These are phyloP conservation scores for Phytophthora sp. DNA, from an alignment of 352 stramenopile genomes.

Conservation along the genomic window DNA sequence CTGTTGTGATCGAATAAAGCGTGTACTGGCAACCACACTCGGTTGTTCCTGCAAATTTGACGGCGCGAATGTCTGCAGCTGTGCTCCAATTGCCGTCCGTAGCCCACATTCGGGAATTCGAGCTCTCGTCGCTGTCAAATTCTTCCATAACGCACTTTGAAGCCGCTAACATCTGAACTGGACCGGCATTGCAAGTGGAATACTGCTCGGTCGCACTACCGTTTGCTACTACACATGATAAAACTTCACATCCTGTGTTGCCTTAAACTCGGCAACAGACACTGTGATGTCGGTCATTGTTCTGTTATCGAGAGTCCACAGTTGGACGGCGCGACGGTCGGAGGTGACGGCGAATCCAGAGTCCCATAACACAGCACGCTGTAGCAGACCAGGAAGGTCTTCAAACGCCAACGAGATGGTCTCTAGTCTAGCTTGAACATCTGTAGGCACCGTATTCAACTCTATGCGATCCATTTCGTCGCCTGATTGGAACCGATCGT, in stretches of 20 bases:
- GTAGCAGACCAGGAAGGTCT: constrained; percentile 33
- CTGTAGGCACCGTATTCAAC: constrained; percentile 8
- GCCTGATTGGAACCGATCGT: constrained; percentile 25
- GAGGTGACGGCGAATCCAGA: constrained; percentile 32
- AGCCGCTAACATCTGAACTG: constrained; percentile 22
- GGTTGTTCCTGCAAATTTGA: constrained; percentile 17
- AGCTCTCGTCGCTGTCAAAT: constrained; percentile 6
- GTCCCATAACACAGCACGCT: constrained; percentile 46
- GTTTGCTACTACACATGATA: constrained; percentile 23
- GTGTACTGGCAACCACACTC: constrained; percentile 24
- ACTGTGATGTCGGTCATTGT: constrained; percentile 35
- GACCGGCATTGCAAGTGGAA: constrained; percentile 19
- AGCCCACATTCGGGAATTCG: constrained; percentile 27
- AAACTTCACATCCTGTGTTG: constrained; percentile 14
- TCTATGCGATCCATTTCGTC: constrained; percentile 24
- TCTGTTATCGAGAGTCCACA: constrained; percentile 30
- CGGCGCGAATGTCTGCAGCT: constrained; percentile 25
- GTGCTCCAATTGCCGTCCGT: constrained; percentile 10
- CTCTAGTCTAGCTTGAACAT: constrained; percentile 17
- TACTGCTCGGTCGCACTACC: constrained; percentile 10
- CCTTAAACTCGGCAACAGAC: constrained; percentile 19
- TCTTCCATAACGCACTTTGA: constrained; percentile 31
- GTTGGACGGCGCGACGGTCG: constrained; percentile 13
- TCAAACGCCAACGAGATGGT: constrained; percentile 25
- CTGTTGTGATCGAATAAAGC: constrained; percentile 32